Conservation (phyloP, 345 rosid genomes). For the Litchi chinensis region DNA sequence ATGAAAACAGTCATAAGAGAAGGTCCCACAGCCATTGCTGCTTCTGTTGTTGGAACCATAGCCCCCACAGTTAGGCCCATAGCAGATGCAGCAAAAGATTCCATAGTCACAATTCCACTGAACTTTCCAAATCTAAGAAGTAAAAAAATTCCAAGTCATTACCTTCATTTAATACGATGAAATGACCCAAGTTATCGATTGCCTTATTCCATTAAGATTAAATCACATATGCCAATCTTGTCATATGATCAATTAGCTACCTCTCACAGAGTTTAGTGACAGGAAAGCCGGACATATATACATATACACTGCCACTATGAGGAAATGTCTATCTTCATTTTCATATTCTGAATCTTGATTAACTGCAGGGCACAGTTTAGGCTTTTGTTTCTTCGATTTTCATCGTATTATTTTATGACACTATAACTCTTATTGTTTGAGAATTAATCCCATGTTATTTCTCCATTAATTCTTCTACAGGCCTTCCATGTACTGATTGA, state of each 20-base stretch:
- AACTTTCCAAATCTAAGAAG: slow-evolving; percentile 77
- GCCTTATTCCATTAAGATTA: background rate
- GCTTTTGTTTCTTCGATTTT: background rate
- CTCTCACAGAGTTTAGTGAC: background rate
- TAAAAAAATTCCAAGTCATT: slow-evolving; percentile 22
- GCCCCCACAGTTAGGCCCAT: slow-evolving; percentile 99
- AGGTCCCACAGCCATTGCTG: slow-evolving; percentile 98
- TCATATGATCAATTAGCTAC: slow-evolving; percentile 1
- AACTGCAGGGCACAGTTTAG: background rate
- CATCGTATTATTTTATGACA: no score
- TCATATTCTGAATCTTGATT: background rate
- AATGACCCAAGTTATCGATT: background rate
- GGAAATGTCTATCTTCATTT: background rate
- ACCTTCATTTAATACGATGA: background rate
- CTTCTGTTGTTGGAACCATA: slow-evolving; percentile 95
- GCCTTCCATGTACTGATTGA: background rate
- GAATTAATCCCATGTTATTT: background rate
- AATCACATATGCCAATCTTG: slow-evolving; percentile 7
- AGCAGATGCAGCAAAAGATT: slow-evolving; percentile 98
- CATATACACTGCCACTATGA: background rate
- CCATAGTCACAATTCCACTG: slow-evolving; percentile 88
- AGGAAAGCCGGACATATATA: background rate
- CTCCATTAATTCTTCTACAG: background rate
- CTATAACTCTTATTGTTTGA: no score
- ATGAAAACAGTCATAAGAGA: slow-evolving; percentile 97